A percentile compares a stretch with the other conserved stretches of the same genome.
Conservation (phyloP, 306 rosid genomes). For the Styphnolobium japonicum region DNA sequence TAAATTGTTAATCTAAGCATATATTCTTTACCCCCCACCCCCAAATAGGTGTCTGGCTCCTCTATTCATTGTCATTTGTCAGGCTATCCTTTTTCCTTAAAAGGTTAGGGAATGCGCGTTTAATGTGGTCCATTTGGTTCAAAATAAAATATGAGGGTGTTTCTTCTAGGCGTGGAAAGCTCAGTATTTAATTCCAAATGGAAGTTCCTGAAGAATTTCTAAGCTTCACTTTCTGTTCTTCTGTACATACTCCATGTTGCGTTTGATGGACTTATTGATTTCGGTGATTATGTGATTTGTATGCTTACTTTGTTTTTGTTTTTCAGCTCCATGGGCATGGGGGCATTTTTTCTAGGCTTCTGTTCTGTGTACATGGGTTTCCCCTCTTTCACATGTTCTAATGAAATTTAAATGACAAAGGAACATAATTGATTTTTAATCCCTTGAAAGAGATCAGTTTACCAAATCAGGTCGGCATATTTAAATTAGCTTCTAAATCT, state of each 20-base stretch:
- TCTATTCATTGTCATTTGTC: too few species aligned
- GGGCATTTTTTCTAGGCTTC: background rate
- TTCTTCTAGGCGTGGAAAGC: background rate
- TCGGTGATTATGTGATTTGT: background rate
- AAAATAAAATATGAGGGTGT: too few species aligned
- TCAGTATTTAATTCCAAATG: background rate
- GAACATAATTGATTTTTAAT: background rate
- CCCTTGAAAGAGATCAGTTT: background rate
- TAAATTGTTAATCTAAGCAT: too few species aligned
- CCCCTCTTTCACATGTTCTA: background rate
- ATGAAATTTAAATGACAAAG: slow-evolving; percentile 15
- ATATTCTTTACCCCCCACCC: too few species aligned
- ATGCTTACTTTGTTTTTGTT: slow-evolving; percentile 17
- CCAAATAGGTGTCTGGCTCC: too few species aligned
- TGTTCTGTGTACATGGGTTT: background rate
- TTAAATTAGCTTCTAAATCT: slow-evolving; percentile 21
- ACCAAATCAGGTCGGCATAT: background rate
- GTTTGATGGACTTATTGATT: background rate
- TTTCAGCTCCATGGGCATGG: background rate
- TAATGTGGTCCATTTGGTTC: too few species aligned
- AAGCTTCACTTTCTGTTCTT: slow-evolving; percentile 9
- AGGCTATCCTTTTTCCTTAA: too few species aligned
- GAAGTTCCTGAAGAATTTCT: background rate
- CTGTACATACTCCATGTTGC: background rate
- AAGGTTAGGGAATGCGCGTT: too few species aligned